Evolutionary conservation across 305 asterid genomes (phyloP).

Genomic region (Solanum hybrid): DNA sequence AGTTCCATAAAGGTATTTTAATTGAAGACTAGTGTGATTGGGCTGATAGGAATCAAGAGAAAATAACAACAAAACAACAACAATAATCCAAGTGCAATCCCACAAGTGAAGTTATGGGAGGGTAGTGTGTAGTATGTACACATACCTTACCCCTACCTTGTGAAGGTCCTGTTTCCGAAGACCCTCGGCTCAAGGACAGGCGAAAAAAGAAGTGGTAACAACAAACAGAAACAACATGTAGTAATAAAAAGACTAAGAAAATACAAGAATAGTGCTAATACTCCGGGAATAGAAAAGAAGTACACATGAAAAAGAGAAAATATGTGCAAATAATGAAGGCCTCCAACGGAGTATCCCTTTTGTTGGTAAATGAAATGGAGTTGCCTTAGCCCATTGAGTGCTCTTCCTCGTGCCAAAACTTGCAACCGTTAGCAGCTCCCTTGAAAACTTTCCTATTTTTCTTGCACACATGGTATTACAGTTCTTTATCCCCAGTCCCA

Average conservation of each 20-base stretch:
- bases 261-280: neutral
- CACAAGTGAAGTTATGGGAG: neutral
- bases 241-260: neutral
- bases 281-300: neutral
- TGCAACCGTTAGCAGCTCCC: neutral
- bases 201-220: neutral
- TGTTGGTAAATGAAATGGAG: neutral
- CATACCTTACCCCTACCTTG: neutral
- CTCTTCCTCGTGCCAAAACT: neutral
- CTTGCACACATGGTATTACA: neutral
- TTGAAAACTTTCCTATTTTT: neutral
- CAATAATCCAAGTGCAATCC: neutral
- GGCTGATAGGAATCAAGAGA: neutral
- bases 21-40: neutral
- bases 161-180: neutral
- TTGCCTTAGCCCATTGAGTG: neutral
- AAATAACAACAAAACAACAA: neutral
- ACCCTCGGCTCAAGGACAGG: neutral
- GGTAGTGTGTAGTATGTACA: neutral
- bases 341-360: neutral
- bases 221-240: neutral
- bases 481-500: neutral
- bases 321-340: neutral
- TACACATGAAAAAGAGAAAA: neutral
- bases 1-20: neutral